Evolutionary conservation across 1,284 basidiomycete species (phyloP), one percentile per base, ranked within the genome.

Genomic region (Xerocomus tenax): DNA sequence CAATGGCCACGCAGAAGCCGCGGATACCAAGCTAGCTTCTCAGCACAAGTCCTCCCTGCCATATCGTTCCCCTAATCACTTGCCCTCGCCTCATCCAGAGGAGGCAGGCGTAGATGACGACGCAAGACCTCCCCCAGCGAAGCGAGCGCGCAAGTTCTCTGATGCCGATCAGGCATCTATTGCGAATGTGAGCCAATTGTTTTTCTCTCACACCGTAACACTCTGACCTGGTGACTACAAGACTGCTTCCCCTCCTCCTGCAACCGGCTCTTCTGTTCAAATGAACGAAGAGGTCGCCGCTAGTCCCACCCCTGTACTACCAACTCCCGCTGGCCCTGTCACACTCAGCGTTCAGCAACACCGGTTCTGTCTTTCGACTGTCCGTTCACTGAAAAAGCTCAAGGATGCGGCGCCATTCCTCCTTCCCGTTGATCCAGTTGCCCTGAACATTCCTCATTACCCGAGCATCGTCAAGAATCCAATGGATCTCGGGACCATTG

Each of bases 401-500:
- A 90, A 90, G 65, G 91, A 95, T 49, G 81, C 91, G 0, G 67
- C 65, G 7, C 83, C 91, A 1, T 99, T 98, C 72, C 70, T 88
- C 47, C 74, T 74, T 48, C 94, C 96, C 16, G 96, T 99, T 52
- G 94, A 98, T 65, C 78, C 84, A n/a, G 77, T 95, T 56, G 85
- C 81, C 1, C 79, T 97, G 56, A 84, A 84, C 59, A 88, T 98
- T 54, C 96, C 93, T 12, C 91, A 95, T 64, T 99, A 99, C 63
- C 79, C 79, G 41, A 77, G 77, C 49, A 82, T 98, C 63, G 83
- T 99, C 71, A 87, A 84, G 61, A 79, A 78, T 29, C 96, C 96
- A 0, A 97, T 97, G 91, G 96, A 98, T 67, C 79, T 99, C 45
- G 78, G 82, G n/a, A 96, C 94, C 19, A 81, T 98, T 55, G 95